Base-by-base conservation (phyloP, 495 filamentous ascomycete genomes). In the Penicillium roqueforti region DNA sequence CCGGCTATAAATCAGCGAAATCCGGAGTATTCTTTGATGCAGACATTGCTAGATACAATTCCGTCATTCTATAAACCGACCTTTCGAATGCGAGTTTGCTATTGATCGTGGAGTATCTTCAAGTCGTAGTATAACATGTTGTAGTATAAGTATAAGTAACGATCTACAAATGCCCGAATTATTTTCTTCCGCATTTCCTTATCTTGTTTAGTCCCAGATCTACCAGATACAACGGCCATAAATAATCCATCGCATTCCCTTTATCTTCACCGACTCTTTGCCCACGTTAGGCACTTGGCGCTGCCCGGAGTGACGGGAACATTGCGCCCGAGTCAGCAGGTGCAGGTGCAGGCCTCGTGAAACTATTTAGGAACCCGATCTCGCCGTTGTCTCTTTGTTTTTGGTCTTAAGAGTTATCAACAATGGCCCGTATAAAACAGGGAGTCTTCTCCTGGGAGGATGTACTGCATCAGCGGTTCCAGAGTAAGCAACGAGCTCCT, bases 401-500 rank as follows among this genome's bases (percentile, higher is more conserved):
- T 28, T 37, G 13, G 10, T 19, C 14, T 6, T 26, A 13, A 2
- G 7, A 36, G 7, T 8, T 37, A 36, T 43, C 23, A 40, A 19
- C 56, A 49, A 76, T 76, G 74, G 63, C 70, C 13, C 68, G 72
- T 51, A 64, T 66, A 39, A 75, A 70, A 58, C 66, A 67, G 32
- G 74, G 74, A 0, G 70, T 75, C 1, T 76, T 76, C 56, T 76
- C 73, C 5, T 76, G 74, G 73, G 73, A 77, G 56, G 74, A 77
- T 64, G 73, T 77, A 7, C 57, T 77, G 36, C 66, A 69, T 19
- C 73, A 77, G 40, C 69, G 72, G 54, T 76, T 75, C 57, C 70
- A 74, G 54, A 76, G 74, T 77, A 20, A 63, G 70, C 26, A 9
- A 31, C 11, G 4, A 26, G 16, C 20, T 26, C 6, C 29, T 19